phyloP scores from a whole-genome alignment of 2,329 filamentous ascomycete genomes.

The Colletotrichum tropicale region DNA sequence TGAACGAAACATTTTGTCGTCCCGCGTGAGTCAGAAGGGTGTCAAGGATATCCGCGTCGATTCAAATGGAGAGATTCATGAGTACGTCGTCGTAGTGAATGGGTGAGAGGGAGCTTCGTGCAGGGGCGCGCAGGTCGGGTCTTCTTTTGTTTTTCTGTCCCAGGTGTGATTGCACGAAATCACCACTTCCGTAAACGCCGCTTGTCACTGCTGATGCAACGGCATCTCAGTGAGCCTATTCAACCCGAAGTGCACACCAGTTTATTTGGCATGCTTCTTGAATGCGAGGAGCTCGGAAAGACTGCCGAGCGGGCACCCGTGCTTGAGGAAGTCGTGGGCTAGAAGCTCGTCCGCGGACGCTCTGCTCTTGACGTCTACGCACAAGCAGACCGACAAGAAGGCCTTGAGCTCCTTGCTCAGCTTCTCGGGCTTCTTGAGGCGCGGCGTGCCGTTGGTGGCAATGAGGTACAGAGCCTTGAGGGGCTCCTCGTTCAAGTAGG shows the following conservation, averaged over 20 bases:
- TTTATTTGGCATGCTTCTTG: conserved; percentile 73
- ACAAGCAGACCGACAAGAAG: conserved; percentile 94
- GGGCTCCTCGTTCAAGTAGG: conserved; percentile 97
- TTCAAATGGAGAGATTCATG: conserved; percentile 13
- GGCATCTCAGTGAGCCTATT: background rate
- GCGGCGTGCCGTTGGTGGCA: conserved; percentile 94
- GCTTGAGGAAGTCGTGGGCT: conserved; percentile 91
- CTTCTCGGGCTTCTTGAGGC: conserved; percentile 98
- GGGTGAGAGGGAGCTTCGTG: background rate
- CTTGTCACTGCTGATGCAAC: background rate
- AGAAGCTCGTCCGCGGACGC: conserved; percentile 91
- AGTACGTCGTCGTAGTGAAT: conserved; percentile 14
- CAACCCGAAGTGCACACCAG: background rate
- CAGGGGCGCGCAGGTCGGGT: background rate
- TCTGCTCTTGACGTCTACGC: conserved; percentile 93
- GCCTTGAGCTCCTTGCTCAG: conserved; percentile 97
- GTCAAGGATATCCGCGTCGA: conserved; percentile 17
- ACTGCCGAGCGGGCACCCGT: conserved; percentile 82
- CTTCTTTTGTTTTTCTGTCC: background rate
- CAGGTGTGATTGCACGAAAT: background rate
- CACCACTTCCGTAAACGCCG: background rate
- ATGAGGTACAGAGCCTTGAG: conserved; percentile 97
- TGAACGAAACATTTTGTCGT: conserved; percentile 18
- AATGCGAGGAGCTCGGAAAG: conserved; percentile 88
- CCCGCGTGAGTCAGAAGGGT: conserved; percentile 14